Evolutionary conservation across 345 rosid genomes (phyloP).

Genomic region (Schrenkiella parvula): DNA sequence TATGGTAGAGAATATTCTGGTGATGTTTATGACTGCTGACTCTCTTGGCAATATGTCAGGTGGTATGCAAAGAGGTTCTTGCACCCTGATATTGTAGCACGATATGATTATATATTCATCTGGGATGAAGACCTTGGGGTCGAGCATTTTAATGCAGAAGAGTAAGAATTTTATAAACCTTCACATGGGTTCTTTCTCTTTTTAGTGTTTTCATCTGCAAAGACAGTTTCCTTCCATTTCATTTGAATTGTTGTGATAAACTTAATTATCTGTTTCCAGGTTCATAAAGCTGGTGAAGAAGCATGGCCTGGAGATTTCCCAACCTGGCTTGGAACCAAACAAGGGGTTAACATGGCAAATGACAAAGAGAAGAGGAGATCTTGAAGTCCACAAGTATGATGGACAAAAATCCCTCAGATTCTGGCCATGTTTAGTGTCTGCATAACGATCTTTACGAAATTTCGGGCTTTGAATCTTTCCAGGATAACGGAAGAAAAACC

Average conservation of each 20-base stretch:
- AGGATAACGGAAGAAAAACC: constrained; percentile 84
- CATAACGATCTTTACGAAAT: constrained; percentile 8
- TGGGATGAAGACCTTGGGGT: constrained; percentile 99
- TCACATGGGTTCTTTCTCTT: background rate
- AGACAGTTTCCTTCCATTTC: background rate
- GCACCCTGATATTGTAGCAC: constrained; percentile 94
- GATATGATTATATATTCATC: constrained; percentile 90
- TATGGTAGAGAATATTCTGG: background rate
- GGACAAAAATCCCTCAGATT: background rate
- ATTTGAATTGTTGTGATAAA: background rate
- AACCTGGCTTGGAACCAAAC: constrained; percentile 94
- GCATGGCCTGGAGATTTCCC: constrained; percentile 93
- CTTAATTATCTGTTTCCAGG: constrained; percentile 36
- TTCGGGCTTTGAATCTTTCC: constrained; percentile 9
- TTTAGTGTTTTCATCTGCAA: background rate
- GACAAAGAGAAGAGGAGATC: constrained; percentile 82
- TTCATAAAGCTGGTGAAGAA: constrained; percentile 81
- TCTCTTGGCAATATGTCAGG: constrained; percentile 45
- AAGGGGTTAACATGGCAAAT: constrained; percentile 90
- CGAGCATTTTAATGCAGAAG: constrained; percentile 83
- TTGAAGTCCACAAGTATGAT: constrained; percentile 92
- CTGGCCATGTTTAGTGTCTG: background rate
- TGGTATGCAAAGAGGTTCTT: constrained; percentile 99
- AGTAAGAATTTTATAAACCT: constrained; percentile 46
- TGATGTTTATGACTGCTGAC: background rate